Percentiles rank a stretch among this genome's conserved stretches.
These are phyloP conservation scores for Dendrobium chrysotoxum DNA, from an alignment of 106 monocot genomes.

Conservation along the genomic window DNA sequence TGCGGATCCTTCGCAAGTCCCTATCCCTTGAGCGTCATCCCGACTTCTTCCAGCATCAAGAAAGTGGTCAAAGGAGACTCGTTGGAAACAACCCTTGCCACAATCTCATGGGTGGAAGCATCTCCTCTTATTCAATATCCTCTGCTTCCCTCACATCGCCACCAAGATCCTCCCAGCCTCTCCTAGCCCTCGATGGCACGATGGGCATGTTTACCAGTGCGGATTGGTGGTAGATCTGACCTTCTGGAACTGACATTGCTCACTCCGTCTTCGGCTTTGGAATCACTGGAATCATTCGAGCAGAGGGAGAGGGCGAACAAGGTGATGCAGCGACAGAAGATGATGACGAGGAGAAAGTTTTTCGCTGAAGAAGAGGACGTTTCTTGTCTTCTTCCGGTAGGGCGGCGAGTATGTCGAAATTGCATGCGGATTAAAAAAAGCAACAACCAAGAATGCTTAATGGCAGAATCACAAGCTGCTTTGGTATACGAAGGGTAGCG, in stretches of 20 bases:
- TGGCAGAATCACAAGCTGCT: no score
- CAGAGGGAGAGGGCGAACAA: constrained; percentile 14
- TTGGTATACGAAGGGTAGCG: no score
- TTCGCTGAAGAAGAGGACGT: constrained; percentile 21
- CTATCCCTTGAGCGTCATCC: constrained; percentile 86
- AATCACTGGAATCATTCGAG: constrained; percentile 38
- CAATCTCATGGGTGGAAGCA: constrained; percentile 90
- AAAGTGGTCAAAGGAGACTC: constrained; percentile 74
- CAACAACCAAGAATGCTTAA: no score
- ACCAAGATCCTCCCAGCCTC: neutral
- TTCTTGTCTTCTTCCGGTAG: constrained; percentile 33
- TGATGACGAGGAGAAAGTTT: constrained; percentile 9
- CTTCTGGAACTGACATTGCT: neutral
- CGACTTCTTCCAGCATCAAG: constrained; percentile 81
- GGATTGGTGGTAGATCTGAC: constrained; percentile 41
- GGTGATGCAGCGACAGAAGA: constrained; percentile 18
- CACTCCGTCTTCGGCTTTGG: constrained; percentile 33
- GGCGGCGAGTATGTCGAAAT: constrained; percentile 46
- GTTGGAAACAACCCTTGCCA: constrained; percentile 43
- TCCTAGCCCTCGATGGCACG: constrained; percentile 9
- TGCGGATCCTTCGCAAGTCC: constrained; percentile 62
- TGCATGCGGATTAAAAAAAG: constrained; percentile 5
- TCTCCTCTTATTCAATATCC: constrained; percentile 41
- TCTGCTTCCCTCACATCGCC: constrained; percentile 14
- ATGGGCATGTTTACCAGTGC: constrained; percentile 65